Percentiles rank a stretch among this genome's conserved stretches.
phyloP scores from a whole-genome alignment of 495 filamentous ascomycete genomes.

The Cairneyella variabilis region DNA sequence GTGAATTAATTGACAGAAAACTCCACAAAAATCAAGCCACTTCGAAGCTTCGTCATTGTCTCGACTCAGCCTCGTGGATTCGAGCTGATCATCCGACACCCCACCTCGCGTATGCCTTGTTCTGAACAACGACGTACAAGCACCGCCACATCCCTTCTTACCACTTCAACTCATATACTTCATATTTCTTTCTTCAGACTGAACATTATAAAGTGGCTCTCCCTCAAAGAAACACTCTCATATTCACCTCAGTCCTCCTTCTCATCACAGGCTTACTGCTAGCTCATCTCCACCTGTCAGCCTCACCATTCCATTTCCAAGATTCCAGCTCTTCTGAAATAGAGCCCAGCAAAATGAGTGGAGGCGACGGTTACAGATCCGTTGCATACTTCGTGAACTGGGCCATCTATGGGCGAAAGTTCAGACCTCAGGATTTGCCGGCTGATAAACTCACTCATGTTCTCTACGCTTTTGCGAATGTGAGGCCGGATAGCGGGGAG shows the following conservation, averaged over 20 bases:
- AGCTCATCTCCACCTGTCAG: neutral
- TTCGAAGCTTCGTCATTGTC: too few species aligned
- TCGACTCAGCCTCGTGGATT: too few species aligned
- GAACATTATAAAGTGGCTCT: neutral
- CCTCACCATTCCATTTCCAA: neutral
- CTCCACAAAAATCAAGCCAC: too few species aligned
- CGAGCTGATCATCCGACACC: too few species aligned
- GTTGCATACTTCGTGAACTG: constrained; percentile 84
- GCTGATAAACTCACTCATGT: constrained; percentile 87
- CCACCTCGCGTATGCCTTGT: too few species aligned
- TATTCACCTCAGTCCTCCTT: neutral
- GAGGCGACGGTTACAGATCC: constrained; percentile 53
- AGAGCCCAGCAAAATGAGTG: constrained; percentile 36
- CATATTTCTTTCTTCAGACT: too few species aligned
- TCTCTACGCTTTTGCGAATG: constrained; percentile 70
- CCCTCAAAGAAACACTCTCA: neutral
- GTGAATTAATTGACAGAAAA: too few species aligned
- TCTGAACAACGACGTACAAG: too few species aligned
- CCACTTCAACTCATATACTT: too few species aligned
- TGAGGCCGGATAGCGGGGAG: constrained; percentile 59
- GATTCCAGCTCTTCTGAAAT: neutral
- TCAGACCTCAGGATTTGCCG: constrained; percentile 83
- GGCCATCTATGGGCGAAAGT: constrained; percentile 90
- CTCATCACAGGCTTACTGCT: neutral
- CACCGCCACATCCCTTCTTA: too few species aligned